A percentile compares a stretch with the other conserved stretches of the same genome.
These are phyloP conservation scores for Pichia sp. DNA, from an alignment of 1,139 yeast species.

Conservation along the genomic window DNA sequence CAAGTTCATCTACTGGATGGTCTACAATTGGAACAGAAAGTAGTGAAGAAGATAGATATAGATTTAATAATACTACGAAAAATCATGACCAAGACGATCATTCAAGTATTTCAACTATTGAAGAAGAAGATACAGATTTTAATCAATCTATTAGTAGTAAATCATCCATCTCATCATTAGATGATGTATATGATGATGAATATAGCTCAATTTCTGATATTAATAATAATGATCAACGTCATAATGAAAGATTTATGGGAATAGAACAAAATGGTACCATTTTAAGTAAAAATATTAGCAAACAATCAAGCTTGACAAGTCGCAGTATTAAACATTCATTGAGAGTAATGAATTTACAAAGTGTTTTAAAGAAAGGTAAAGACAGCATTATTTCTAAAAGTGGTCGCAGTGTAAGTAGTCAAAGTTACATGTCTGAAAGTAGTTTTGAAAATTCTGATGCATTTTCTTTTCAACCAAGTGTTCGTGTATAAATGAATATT, in stretches of 20 bases:
- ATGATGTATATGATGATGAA: conserved; percentile 12
- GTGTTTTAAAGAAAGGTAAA: conserved; percentile 2
- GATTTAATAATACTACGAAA: background rate
- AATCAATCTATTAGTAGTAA: background rate
- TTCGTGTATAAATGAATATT: background rate
- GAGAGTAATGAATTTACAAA: conserved; percentile 8
- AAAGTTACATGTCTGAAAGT: background rate
- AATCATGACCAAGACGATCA: too few relatives aligned
- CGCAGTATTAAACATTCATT: conserved; percentile 4
- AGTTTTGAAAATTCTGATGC: background rate
- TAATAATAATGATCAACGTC: background rate
- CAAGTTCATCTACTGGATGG: background rate
- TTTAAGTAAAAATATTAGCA: background rate
- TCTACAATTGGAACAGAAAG: conserved; percentile 3
- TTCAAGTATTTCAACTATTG: conserved; percentile 10
- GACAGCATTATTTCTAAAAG: background rate
- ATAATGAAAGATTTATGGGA: background rate
- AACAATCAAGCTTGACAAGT: background rate
- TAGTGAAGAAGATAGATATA: background rate
- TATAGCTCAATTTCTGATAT: conserved; percentile 13
- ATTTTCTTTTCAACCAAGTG: conserved; percentile 1
- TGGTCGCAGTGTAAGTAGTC: background rate
- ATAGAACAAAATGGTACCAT: too few relatives aligned
- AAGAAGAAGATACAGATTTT: conserved; percentile 15
- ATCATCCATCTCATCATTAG: conserved; percentile 16